Conservation (phyloP, 495 filamentous ascomycete species). For the Chaetomium fimeti region DNA sequence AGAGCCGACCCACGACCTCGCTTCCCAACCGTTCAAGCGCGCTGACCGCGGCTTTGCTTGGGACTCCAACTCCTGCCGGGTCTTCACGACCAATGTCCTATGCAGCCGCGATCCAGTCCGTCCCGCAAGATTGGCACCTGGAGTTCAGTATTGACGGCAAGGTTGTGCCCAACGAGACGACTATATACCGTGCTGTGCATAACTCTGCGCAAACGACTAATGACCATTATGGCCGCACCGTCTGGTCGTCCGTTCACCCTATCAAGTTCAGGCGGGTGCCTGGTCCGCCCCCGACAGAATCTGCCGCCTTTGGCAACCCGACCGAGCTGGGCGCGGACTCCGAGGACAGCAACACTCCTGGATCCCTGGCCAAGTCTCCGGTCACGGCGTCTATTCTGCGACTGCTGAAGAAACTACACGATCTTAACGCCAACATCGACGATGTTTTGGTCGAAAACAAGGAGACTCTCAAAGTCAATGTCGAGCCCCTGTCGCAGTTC, state of each 20-base stretch:
- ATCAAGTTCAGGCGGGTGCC: slow-evolving; percentile 87
- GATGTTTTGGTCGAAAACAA: slow-evolving; percentile 92
- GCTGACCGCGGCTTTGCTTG: slow-evolving; percentile 49
- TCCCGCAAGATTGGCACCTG: slow-evolving; percentile 96
- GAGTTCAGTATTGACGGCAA: slow-evolving; percentile 89
- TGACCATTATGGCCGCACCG: slow-evolving; percentile 66
- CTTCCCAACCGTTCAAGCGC: slow-evolving; percentile 46
- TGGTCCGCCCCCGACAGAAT: slow-evolving; percentile 83
- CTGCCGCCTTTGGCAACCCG: slow-evolving; percentile 60
- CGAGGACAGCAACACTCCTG: slow-evolving; percentile 62
- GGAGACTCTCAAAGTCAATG: slow-evolving; percentile 63
- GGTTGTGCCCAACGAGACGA: slow-evolving; percentile 84
- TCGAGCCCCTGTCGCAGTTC: slow-evolving; percentile 88
- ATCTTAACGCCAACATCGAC: slow-evolving; percentile 90
- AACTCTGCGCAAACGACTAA: slow-evolving; percentile 63
- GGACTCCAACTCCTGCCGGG: slow-evolving; percentile 51
- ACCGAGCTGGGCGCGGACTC: slow-evolving; percentile 47
- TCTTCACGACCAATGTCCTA: slow-evolving; percentile 66
- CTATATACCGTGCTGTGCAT: slow-evolving; percentile 93
- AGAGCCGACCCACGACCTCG: slow-evolving; percentile 46
- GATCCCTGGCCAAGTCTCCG: slow-evolving; percentile 80
- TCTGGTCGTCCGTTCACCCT: slow-evolving; percentile 87
- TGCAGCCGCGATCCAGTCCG: slow-evolving; percentile 71
- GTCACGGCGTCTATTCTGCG: slow-evolving; percentile 84
- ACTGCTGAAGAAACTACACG: slow-evolving; percentile 86